Conservation (phyloP, 2,329 filamentous ascomycete genomes). For the Venturia oleaginea region DNA sequence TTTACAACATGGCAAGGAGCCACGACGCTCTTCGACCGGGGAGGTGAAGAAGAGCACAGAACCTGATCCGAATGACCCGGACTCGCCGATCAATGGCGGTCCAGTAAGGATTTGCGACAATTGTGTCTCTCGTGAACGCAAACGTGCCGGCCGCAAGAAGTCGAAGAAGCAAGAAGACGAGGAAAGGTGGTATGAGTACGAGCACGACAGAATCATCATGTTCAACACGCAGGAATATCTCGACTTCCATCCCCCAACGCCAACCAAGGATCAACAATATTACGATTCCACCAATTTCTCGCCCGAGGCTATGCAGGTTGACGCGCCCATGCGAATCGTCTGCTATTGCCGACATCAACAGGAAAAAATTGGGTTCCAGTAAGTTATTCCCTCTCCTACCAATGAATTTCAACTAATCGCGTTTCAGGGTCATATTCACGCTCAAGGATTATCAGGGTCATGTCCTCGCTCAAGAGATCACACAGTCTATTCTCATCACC, state of each 20-base stretch:
- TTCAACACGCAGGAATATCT: slow-evolving; percentile 87
- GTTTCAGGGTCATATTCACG: slow-evolving; percentile 72
- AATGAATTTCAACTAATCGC: slow-evolving; percentile 24
- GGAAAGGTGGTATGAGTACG: slow-evolving; percentile 68
- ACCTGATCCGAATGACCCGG: slow-evolving; percentile 49
- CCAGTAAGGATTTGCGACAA: slow-evolving; percentile 84
- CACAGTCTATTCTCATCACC: slow-evolving; percentile 88
- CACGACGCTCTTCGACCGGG: slow-evolving; percentile 27
- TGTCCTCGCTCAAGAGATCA: slow-evolving; percentile 74
- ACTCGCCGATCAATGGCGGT: slow-evolving; percentile 77
- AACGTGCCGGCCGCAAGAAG: slow-evolving; percentile 86
- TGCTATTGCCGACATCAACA: slow-evolving; percentile 95
- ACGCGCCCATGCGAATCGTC: slow-evolving; percentile 88
- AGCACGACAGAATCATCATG: slow-evolving; percentile 73
- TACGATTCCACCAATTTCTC: slow-evolving; percentile 29
- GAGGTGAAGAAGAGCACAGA: slow-evolving; percentile 36
- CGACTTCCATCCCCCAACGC: slow-evolving; percentile 60
- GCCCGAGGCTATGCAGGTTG: slow-evolving; percentile 60
- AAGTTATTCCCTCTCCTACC: slow-evolving; percentile 18
- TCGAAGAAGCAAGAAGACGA: slow-evolving; percentile 89
- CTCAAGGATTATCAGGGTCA: slow-evolving; percentile 72
- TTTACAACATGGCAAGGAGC: slow-evolving; percentile 31
- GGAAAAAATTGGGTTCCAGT: slow-evolving; percentile 81
- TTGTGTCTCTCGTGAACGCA: slow-evolving; percentile 87
- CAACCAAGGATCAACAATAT: slow-evolving; percentile 35